Evolutionary conservation across 345 rosid species (phyloP), one percentile per base, ranked within the genome.

Genomic region (Diplotaxis tenuifolia): DNA sequence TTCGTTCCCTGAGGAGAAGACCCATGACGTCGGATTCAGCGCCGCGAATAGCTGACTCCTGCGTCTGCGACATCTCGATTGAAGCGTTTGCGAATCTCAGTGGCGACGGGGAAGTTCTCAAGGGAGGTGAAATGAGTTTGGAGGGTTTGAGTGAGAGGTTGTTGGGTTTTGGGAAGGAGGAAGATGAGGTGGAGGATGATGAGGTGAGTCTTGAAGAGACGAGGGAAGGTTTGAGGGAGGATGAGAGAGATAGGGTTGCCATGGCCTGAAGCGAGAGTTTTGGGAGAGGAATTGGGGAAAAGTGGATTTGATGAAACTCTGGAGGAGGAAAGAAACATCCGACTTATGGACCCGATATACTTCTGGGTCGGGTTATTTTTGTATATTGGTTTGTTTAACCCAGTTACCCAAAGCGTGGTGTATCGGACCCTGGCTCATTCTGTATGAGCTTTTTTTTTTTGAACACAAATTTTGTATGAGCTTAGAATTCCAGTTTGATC

Each of bases 1-100:
- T 91, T 67, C 98, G 86, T 70, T 94, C 98, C 72, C 50, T 84
- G 2, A 94, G 90, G 66, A 94, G 82, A 42, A 91, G 89, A 9
- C 95, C 96, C 98, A 89, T 86, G 74, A 89, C 88, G 73, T 94
- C 97, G 4, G 86, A 65, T 68, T 87, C 97, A 0, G 89, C 97
- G 32, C 90, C 96, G 10, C 86, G 85, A 79, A 79, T 84, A 71
- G 96, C 86, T 67, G 91, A 71, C 16, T 81, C 81, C 16, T 90
- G 95, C 2, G 80, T 81, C 87, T 91, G 96, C 2, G 88, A 62
- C 47, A 62, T 62, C 36, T 71, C 63, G 49, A 68, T 38, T 58
- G 83, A 55, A 79, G 86, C 75, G 34, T 68, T 75, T 10, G 88
- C 32, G 59, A 79, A 70, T 72, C 67, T 82, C 31, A 75, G 3